Conservation (phyloP, 2,329 filamentous ascomycete species). For the Aspergillus brunneoviolaceus region DNA sequence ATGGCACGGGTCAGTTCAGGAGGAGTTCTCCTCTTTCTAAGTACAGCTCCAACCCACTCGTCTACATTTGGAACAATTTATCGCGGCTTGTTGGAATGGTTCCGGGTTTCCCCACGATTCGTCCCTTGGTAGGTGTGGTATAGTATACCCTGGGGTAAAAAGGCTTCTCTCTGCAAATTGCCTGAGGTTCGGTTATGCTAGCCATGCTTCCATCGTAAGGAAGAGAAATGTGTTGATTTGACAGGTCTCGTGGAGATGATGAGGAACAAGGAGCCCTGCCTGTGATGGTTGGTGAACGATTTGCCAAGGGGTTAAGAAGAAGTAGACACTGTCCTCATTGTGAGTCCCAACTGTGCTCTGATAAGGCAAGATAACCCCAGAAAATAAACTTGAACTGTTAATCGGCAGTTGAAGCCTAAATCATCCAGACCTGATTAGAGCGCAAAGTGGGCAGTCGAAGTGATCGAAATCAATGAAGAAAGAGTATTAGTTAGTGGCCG, state of each 20-base stretch:
- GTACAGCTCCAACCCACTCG: neutral
- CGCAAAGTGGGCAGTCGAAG: neutral
- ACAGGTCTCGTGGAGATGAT: neutral
- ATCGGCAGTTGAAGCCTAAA: neutral
- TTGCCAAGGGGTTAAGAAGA: neutral
- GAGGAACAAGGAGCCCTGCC: neutral
- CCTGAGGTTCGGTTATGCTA: neutral
- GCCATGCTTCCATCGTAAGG: neutral
- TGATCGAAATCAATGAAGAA: neutral
- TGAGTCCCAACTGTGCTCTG: neutral
- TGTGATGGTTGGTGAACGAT: neutral
- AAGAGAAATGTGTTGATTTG: neutral
- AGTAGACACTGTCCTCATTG: neutral
- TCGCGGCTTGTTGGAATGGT: neutral
- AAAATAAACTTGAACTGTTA: neutral
- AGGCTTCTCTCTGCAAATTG: neutral
- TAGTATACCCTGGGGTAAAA: neutral
- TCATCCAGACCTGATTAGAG: neutral
- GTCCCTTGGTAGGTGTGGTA: neutral
- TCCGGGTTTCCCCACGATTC: slow-evolving; percentile 2
- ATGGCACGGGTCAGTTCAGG: neutral
- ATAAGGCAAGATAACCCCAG: neutral
- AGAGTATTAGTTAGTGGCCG: neutral
- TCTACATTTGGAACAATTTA: neutral
- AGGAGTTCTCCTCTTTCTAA: neutral